Conservation (phyloP, 192 early-diverging fungal genomes). For the Coemansia nantahalensis region DNA sequence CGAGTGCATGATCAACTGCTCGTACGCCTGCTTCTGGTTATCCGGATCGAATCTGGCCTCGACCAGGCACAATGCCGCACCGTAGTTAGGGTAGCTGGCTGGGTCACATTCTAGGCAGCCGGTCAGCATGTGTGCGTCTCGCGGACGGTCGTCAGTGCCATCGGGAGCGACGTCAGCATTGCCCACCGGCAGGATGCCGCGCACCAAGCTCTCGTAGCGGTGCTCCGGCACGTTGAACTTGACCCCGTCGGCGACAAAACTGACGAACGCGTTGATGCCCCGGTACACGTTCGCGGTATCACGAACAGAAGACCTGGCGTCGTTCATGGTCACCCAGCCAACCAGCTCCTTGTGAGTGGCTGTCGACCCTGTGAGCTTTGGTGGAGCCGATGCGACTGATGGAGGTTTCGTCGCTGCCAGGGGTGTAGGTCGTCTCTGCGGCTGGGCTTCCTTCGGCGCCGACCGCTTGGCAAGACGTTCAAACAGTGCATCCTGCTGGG, state of each 20-base stretch:
- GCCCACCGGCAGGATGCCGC: neutral
- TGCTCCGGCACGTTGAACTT: neutral
- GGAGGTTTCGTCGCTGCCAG: too few species aligned
- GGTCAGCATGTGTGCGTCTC: conserved; percentile 1
- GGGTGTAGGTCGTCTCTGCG: too few species aligned
- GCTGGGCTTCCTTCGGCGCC: too few species aligned
- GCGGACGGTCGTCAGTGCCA: neutral
- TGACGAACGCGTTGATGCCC: neutral
- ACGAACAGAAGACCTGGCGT: neutral
- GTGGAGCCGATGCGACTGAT: too few species aligned
- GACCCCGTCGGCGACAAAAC: conserved; percentile 4
- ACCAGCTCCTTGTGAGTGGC: too few species aligned
- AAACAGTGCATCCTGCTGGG: too few species aligned
- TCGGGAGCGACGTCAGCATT: neutral
- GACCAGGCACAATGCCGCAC: neutral
- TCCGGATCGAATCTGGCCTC: neutral
- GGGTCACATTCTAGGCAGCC: neutral
- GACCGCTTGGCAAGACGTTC: too few species aligned
- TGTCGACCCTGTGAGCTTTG: too few species aligned
- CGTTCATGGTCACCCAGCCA: too few species aligned
- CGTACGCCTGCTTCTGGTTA: neutral
- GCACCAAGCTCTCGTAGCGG: neutral
- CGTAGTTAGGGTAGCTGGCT: neutral
- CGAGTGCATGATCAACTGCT: conserved; percentile 7
- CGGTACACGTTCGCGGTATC: conserved; percentile 1